A percentile compares a stretch with the other conserved stretches of the same genome.
Evolutionary conservation across 1,139 yeast species (phyloP).

Genomic region (Lodderomyces metapsilosis): DNA sequence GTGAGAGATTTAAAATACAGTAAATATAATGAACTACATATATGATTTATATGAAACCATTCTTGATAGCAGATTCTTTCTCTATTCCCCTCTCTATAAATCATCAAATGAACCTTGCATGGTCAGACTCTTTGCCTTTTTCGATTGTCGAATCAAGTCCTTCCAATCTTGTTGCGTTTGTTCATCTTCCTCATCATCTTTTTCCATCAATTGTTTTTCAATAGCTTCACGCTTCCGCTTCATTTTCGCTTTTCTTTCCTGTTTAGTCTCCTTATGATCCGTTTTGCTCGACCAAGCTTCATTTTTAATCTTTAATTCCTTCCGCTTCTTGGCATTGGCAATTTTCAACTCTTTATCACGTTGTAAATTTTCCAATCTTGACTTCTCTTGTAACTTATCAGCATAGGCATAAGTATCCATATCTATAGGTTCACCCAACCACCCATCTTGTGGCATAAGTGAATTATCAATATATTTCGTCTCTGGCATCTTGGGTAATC

Average conservation of each 20-base stretch:
- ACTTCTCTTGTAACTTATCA: slow-evolving; percentile 62
- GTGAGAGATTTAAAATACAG: slow-evolving; percentile 48
- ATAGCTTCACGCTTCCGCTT: slow-evolving; percentile 62
- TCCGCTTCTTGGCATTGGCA: slow-evolving; percentile 48
- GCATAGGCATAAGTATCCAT: slow-evolving; percentile 67
- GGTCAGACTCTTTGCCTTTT: slow-evolving; percentile 45
- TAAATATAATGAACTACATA: not conserved
- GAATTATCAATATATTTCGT: slow-evolving; percentile 50
- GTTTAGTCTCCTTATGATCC: slow-evolving; percentile 62
- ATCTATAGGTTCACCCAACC: slow-evolving; percentile 61
- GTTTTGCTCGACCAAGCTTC: slow-evolving; percentile 79
- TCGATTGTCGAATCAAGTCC: slow-evolving; percentile 65
- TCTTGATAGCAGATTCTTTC: too few species aligned
- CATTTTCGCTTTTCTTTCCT: slow-evolving; percentile 62
- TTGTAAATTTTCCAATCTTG: slow-evolving; percentile 58
- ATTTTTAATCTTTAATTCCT: slow-evolving; percentile 51
- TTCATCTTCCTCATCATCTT: slow-evolving; percentile 47
- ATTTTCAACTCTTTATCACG: slow-evolving; percentile 44
- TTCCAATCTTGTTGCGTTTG: slow-evolving; percentile 82
- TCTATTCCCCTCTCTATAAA: slow-evolving; percentile 34
- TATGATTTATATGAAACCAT: not conserved
- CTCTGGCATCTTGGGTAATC: slow-evolving; percentile 96
- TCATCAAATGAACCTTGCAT: slow-evolving; percentile 71
- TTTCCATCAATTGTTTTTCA: slow-evolving; percentile 53
- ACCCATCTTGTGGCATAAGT: slow-evolving; percentile 62